A percentile compares a stretch with the other conserved stretches of the same genome.
These are phyloP conservation scores for Theileria orientalis DNA, from an alignment of 169 alveolate species.

Conservation along the genomic window DNA sequence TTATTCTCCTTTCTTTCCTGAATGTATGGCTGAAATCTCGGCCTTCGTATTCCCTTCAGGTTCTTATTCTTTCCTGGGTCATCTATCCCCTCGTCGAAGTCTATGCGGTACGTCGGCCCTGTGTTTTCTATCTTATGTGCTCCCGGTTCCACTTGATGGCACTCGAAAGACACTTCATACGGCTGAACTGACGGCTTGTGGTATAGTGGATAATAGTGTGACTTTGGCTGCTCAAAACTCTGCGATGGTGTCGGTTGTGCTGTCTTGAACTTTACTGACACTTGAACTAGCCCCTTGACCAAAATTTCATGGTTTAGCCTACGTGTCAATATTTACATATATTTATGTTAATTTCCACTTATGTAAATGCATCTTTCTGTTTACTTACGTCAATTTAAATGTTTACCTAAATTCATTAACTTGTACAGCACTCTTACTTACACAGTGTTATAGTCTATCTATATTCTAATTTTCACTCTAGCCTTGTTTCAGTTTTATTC, in stretches of 20 bases:
- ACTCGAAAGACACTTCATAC: slow-evolving; percentile 5
- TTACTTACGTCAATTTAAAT: background rate
- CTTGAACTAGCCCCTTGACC: background rate
- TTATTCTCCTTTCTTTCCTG: background rate
- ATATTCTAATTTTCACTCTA: too few relatives aligned
- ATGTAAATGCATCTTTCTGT: background rate
- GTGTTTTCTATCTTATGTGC: background rate
- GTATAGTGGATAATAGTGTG: slow-evolving; percentile 2
- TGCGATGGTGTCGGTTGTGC: background rate
- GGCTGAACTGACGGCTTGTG: slow-evolving; percentile 4
- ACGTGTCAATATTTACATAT: background rate
- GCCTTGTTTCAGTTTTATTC: too few relatives aligned
- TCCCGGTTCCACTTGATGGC: background rate
- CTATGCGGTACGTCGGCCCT: background rate
- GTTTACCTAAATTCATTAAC: too few relatives aligned
- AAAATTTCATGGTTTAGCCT: slow-evolving; percentile 2
- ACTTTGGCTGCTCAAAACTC: background rate
- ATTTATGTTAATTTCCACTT: background rate
- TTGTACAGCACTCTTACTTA: too few relatives aligned
- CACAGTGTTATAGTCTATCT: too few relatives aligned
- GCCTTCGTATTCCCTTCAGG: background rate
- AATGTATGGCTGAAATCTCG: too few relatives aligned
- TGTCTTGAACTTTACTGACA: slow-evolving; percentile 6
- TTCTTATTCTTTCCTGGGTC: background rate
- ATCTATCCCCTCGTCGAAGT: too few relatives aligned